Percentiles rank a stretch among this genome's conserved stretches.
These are phyloP conservation scores for Ogataea trehaloabstinens DNA, from an alignment of 805 yeast species.

Conservation along the genomic window DNA sequence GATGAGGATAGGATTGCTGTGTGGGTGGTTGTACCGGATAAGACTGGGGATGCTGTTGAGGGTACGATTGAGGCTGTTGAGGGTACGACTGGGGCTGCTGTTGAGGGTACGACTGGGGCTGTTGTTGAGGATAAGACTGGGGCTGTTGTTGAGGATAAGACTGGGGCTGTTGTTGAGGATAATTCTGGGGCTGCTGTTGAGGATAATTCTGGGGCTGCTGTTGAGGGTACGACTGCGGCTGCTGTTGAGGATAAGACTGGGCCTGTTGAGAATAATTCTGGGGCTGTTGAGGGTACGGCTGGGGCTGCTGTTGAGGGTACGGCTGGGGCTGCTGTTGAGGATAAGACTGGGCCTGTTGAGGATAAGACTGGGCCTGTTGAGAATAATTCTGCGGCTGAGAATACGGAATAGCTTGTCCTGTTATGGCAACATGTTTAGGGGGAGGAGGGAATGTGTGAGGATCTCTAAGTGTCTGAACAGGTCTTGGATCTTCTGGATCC, in stretches of 20 bases:
- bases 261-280: conserved; percentile 13
- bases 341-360: conserved; percentile 3
- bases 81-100: conserved; percentile 8
- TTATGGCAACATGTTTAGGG: conserved; percentile 24
- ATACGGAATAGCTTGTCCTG: conserved; percentile 19
- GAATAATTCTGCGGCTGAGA: conserved; percentile 19
- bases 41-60: conserved; percentile 3
- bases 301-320: conserved; percentile 1
- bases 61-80: conserved; percentile 10
- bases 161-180: conserved; percentile 15
- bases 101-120: conserved; percentile 10
- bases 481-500: conserved; percentile 16
- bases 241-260: conserved; percentile 12
- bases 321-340: conserved; percentile 3
- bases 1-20: conserved; percentile 7
- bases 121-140: neutral
- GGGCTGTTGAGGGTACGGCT: conserved; percentile 4
- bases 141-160: conserved; percentile 5
- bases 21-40: conserved; percentile 6
- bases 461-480: conserved; percentile 22
- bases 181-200: conserved; percentile 7
- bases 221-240: conserved; percentile 9
- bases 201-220: conserved; percentile 6
- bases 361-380: conserved; percentile 12
- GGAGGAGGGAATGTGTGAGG: conserved; percentile 37